Base-by-base conservation (phyloP, 2,329 filamentous ascomycete genomes). In the Cladosporium sp. region DNA sequence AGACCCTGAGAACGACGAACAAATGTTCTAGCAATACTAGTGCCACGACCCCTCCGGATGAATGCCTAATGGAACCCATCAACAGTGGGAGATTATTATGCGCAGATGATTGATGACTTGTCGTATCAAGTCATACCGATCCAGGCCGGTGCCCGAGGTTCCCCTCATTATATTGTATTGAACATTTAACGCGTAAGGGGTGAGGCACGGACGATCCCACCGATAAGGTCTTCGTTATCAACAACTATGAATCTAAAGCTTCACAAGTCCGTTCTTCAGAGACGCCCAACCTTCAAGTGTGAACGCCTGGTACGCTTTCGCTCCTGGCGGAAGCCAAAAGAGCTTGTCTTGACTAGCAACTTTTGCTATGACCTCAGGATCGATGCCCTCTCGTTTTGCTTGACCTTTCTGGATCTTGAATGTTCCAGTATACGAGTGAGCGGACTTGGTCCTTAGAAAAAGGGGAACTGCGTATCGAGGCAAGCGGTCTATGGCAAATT, bases 341-440 rank as follows among this genome's bases (percentile, higher is more conserved):
- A 91, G 81, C 55, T 73, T 74, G 69, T 86, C 84, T 28, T 72
- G 70, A 57, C 75, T 74, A 8, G 70, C 72, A n/a, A 83, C 79
- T 72, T 85, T 85, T 35, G 76, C 80, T 26, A 82, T 75, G 64
- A 81, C 78, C 16, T 75, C 78, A 0, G 89, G 89, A 73, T 91
- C 85, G 0, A 94, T 90, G 0, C 93, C 92, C 68, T 94, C 86
- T 1, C 82, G 80, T 28, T 91, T 84, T 68, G 96, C 78, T 0
- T 82, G 79, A 68, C 89, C 86, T 78, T 97, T 96, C 79, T 93
- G 90, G 78, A 95, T 91, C 82, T 97, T 96, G 73, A 92, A 92
- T 55, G 92, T 97, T 0, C 92, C 92, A 3, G 93, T 96, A 1
- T 87, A 84, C 72, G 89, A 85, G 44, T 85, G 77, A 29, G 85